Evolutionary conservation across 73 alveolate genomes (phyloP).

Genomic region (Paramecium biaurelia): DNA sequence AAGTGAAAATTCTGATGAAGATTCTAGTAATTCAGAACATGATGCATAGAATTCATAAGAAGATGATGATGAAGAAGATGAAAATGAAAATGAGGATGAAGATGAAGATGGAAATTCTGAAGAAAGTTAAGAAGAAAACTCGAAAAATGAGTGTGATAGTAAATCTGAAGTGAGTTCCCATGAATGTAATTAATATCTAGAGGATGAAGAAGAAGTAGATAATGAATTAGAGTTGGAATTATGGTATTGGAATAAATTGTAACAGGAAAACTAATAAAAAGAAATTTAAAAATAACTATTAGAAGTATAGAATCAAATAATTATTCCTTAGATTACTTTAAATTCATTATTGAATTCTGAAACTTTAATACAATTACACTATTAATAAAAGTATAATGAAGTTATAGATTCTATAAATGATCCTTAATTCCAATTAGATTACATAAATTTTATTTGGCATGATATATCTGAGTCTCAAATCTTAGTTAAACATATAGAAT

Average conservation of each 20-base stretch:
- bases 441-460: slow-evolving; percentile 1
- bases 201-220: slow-evolving; percentile 11
- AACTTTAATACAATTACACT: not conserved
- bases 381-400: not conserved
- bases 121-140: slow-evolving; percentile 28
- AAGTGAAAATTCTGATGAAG: not conserved
- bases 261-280: not conserved
- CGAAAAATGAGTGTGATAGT: not conserved
- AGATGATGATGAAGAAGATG: slow-evolving; percentile 53
- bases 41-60: not conserved
- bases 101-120: slow-evolving; percentile 43
- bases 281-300: not conserved
- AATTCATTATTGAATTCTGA: not conserved
- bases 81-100: not conserved
- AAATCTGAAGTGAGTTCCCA: slow-evolving; percentile 7
- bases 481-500: not conserved
- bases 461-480: not conserved
- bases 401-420: not conserved
- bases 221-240: not conserved
- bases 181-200: not conserved
- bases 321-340: not conserved
- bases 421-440: not conserved
- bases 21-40: slow-evolving; percentile 5
- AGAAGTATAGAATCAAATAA: not conserved
- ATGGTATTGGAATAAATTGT: not conserved